Conservation (phyloP, 768 basidiomycete species). For the Hericium rajendrae region DNA sequence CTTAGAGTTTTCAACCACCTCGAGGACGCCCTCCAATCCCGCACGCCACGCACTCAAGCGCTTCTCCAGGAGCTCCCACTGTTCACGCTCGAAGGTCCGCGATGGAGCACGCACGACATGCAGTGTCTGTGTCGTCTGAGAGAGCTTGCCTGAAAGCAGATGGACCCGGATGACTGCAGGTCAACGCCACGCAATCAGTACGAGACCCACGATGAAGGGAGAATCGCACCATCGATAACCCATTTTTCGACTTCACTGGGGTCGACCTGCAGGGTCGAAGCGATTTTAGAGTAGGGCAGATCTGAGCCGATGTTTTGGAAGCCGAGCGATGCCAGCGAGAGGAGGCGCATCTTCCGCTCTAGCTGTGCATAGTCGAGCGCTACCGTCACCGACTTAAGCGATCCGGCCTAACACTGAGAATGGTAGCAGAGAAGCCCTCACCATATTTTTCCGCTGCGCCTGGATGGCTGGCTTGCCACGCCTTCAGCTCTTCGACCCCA, state of each 20-base stretch:
- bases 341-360: slow-evolving; percentile 71
- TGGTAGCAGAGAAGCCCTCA: slow-evolving; percentile 15
- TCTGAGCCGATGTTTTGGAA: slow-evolving; percentile 67
- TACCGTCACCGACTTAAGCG: slow-evolving; percentile 17
- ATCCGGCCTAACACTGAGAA: neutral
- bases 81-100: slow-evolving; percentile 63
- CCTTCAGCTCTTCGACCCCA: slow-evolving; percentile 49
- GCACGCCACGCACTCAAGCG: slow-evolving; percentile 71
- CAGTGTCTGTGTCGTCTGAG: slow-evolving; percentile 66
- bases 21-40: slow-evolving; percentile 57
- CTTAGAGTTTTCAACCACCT: slow-evolving; percentile 54
- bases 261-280: slow-evolving; percentile 56
- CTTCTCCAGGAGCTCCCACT: slow-evolving; percentile 75
- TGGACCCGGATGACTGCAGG: slow-evolving; percentile 67
- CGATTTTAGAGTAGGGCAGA: slow-evolving; percentile 62
- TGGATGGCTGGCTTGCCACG: slow-evolving; percentile 48
- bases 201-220: neutral
- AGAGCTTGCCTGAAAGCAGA: slow-evolving; percentile 73
- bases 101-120: slow-evolving; percentile 66
- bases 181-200: slow-evolving; percentile 1
- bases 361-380: slow-evolving; percentile 50
- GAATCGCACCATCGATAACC: slow-evolving; percentile 69
- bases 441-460: slow-evolving; percentile 46
- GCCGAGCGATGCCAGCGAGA: slow-evolving; percentile 69
- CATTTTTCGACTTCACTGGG: slow-evolving; percentile 68